Percentiles rank a stretch among this genome's conserved stretches.
These are phyloP conservation scores for Tulasnella calospora DNA, from an alignment of 768 basidiomycete genomes.

Conservation along the genomic window DNA sequence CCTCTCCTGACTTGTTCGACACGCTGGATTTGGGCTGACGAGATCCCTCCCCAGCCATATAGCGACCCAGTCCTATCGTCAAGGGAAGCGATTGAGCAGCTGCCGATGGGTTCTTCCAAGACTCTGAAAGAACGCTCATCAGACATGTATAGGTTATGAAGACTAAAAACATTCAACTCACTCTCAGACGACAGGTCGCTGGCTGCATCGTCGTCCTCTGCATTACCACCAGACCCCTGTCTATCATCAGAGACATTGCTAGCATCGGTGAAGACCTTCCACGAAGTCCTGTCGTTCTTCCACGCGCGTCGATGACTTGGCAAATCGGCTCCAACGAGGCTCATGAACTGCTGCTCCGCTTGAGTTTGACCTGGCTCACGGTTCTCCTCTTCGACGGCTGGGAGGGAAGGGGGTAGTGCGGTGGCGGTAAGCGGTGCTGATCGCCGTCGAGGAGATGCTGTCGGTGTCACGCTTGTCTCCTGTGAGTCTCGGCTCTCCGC, in stretches of 20 bases:
- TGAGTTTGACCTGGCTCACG: neutral
- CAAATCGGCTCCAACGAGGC: constrained; percentile 14
- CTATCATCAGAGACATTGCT: neutral
- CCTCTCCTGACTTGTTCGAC: neutral
- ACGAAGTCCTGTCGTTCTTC: constrained; percentile 1
- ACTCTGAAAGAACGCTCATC: neutral
- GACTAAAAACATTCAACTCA: neutral
- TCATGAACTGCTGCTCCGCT: constrained; percentile 14
- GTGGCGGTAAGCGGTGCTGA: neutral
- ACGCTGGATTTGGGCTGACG: constrained; percentile 19
- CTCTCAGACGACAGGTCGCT: constrained; percentile 13
- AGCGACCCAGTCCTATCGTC: constrained; percentile 10
- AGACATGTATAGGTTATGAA: neutral
- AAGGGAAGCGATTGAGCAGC: constrained; percentile 20
- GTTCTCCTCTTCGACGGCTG: neutral
- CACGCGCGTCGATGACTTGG: constrained; percentile 22
- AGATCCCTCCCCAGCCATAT: constrained; percentile 9
- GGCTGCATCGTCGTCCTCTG: constrained; percentile 11
- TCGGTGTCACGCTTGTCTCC: constrained; percentile 17
- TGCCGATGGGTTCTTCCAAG: constrained; percentile 20
- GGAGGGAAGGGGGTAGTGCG: neutral
- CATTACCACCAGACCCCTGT: neutral
- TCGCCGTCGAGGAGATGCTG: constrained; percentile 16
- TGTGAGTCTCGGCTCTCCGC: neutral
- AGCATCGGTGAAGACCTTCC: constrained; percentile 8